A percentile compares a stretch with the other conserved stretches of the same genome.
Conservation (phyloP, 1,284 basidiomycete species). For the Cystobasidium slooffiae region DNA sequence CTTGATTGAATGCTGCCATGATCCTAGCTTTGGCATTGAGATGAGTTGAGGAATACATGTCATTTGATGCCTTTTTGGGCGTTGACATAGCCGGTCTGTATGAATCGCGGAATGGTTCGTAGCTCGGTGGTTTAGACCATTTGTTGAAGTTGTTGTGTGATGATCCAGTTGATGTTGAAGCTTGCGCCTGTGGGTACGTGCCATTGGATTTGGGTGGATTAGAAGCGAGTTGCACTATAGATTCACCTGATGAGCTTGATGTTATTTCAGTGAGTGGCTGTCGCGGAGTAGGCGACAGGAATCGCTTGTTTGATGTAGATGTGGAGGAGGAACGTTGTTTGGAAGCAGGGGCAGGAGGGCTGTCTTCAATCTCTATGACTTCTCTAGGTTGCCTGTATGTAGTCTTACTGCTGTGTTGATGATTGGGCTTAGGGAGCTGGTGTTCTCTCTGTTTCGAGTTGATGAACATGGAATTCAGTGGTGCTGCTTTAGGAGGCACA, state of each 20-base stretch:
- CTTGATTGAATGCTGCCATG: not conserved
- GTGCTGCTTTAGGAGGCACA: conserved; percentile 2
- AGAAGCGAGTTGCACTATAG: conserved; percentile 11
- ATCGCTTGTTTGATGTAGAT: not conserved
- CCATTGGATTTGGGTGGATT: not conserved
- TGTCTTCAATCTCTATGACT: conserved; percentile 31
- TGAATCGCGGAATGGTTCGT: not conserved
- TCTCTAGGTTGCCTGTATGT: conserved; percentile 19
- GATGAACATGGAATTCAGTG: conserved; percentile 21
- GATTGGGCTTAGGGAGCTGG: not conserved
- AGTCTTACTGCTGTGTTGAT: not conserved
- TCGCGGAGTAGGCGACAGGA: not conserved
- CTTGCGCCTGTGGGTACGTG: not conserved
- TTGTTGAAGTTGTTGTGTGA: not conserved
- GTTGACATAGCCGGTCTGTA: not conserved
- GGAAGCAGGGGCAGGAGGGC: not conserved
- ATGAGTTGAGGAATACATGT: not conserved
- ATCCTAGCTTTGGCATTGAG: conserved; percentile 27
- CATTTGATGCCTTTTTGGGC: conserved; percentile 1
- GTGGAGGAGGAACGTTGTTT: not conserved
- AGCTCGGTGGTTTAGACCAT: not conserved
- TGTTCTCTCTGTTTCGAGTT: conserved; percentile 6
- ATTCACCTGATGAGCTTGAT: conserved; percentile 24
- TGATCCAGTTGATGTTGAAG: not conserved
- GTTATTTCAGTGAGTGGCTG: conserved; percentile 28